Conservation (phyloP, 495 filamentous ascomycete species). For the Penicillium cosmopolitanum region DNA sequence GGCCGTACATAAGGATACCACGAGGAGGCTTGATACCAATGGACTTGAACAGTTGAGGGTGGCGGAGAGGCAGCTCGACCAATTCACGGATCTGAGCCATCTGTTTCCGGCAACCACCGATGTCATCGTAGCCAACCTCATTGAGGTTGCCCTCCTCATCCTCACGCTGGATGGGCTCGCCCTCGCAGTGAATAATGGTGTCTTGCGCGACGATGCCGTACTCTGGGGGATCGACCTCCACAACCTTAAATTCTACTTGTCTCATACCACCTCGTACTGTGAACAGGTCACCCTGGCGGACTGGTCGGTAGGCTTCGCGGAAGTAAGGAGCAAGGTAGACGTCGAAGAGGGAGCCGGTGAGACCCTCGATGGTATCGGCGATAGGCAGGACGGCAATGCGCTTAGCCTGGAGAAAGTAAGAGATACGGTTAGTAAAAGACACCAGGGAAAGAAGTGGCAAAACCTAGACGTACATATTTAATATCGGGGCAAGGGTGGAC, state of each 20-base stretch:
- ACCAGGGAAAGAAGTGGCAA: not conserved
- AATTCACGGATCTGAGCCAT: conserved; percentile 99
- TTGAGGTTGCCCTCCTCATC: conserved; percentile 99
- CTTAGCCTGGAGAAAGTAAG: conserved; percentile 70
- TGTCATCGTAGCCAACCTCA: conserved; percentile 98
- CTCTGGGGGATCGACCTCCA: conserved; percentile 97
- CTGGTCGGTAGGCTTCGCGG: conserved; percentile 96
- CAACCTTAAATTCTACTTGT: conserved; percentile 99
- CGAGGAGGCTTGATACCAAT: conserved; percentile 99
- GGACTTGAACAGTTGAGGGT: conserved; percentile 99
- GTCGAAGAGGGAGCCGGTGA: conserved; percentile 97
- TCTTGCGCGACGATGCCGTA: conserved; percentile 98
- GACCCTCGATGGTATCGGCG: conserved; percentile 95
- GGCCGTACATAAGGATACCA: conserved; percentile 96
- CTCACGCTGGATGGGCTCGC: conserved; percentile 96
- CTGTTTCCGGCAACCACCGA: conserved; percentile 98
- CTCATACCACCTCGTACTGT: conserved; percentile 97
- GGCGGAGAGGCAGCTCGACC: conserved; percentile 93
- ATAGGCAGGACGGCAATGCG: conserved; percentile 98
- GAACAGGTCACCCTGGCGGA: conserved; percentile 96
- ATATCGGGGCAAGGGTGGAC: conserved; percentile 99
- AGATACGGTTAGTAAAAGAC: conserved; percentile 16
- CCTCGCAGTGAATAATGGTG: conserved; percentile 98
- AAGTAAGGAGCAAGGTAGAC: conserved; percentile 99
- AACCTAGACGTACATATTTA: conserved; percentile 82